Base-by-base conservation (phyloP, 108 stramenopile species). In the Cyclostephanos invisitatus region DNA sequence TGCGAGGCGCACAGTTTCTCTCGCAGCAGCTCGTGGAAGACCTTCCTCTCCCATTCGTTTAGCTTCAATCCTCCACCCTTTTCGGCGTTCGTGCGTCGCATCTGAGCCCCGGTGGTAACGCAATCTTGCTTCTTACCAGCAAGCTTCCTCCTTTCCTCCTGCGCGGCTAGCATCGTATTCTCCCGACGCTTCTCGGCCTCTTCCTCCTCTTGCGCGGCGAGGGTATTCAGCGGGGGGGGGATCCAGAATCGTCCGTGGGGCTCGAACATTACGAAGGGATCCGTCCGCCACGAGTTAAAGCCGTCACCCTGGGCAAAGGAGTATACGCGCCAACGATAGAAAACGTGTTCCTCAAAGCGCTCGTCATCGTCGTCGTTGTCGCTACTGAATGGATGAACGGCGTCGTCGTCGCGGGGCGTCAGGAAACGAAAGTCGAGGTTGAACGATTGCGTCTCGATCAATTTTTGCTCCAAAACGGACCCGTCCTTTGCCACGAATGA, bases 271-370 rank as follows among this genome's bases (percentile, higher is more conserved):
- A 84, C 59, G 68, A 90, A 89, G 15, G 91, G 91, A 20, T 85
- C 83, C 12, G 86, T 85, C 50, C 85, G 65, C 91, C 89, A 89
- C 14, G 62, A 68, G 58, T 70, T 77, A 50, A 73, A 72, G 0
- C 75, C 82, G 57, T 84, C 84, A 10, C 88, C 88, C 67, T 92
- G 91, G 47, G 77, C 71, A 67, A 89, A 92, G 18, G 87, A 70
- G 62, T 86, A 92, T 0, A 92, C 91, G 55, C 91, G 72, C 91
- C 91, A 92, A 32, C 85, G 66, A 60, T 89, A 92, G 60, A 82
- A 90, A 20, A 89, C 73, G 40, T 84, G 86, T 62, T 92, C 90
- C 25, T 77, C 64, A 28, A 68, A 49, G 58, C 38, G 44, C 56
- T 74, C 40, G 40, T 44, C 53, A 60, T 75, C 76, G 53, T 67